Base-by-base conservation (phyloP, 768 basidiomycete species). In the Russula emetica region DNA sequence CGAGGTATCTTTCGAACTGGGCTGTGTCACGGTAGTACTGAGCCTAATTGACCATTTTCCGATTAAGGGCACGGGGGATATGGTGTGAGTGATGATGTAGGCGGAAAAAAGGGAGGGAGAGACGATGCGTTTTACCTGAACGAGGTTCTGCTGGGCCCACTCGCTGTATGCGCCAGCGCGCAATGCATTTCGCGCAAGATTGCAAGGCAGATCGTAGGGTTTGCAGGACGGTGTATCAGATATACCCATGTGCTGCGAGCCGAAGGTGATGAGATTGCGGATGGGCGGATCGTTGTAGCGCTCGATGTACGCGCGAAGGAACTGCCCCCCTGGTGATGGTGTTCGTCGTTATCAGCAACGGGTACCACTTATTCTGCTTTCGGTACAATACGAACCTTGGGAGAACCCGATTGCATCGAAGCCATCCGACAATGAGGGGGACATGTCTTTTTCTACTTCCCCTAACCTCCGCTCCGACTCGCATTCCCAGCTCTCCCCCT, bases 341-440 rank as follows among this genome's bases (percentile, higher is more conserved):
- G 10, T 42, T 42, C 5, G 18, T 42, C 18, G 13, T 30, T 2
- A 20, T 50, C 61, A 57, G 47, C 9, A 60, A 34, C 22, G 8
- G 8, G 6, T 38, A 13, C n/a, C 9, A 14, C 11, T 30, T 26
- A 13, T 44, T 26, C 24, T 20, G 18, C 38, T 44, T 51, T 26
- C 26, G 24, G 45, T 10, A 24, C 5, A 16, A 42, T n/a, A 58
- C 71, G 22, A 58, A 74, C 87, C 92, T 81, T 94, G 92, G 1
- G 92, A 94, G 74, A 94, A 87, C 1, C 92, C 92, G 56, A 94
- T 85, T 18, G 88, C 92, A 71, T 93, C 91, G 68, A 94, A 94
- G 3, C 92, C 92, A 32, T 70, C 70, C 54, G 77, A 65, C 16
- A 94, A 80, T 69, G 92, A 28, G 28, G 28, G n/a, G n/a, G n/a